A percentile compares a stretch with the other conserved stretches of the same genome.
phyloP scores from a whole-genome alignment of 495 filamentous ascomycete genomes.

The Podospora comata region DNA sequence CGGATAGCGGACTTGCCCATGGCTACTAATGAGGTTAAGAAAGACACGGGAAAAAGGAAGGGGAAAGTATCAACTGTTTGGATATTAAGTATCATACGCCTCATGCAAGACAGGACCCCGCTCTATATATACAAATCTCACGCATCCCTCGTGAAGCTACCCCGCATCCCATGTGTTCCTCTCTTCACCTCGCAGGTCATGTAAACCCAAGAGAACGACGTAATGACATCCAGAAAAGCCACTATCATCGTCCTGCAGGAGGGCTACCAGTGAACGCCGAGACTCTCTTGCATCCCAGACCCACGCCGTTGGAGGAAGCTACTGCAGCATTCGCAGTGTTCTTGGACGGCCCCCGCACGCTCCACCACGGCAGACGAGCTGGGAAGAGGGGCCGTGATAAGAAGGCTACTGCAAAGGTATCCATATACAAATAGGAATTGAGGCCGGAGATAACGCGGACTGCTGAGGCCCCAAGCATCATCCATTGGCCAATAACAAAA shows the following conservation, averaged over 20 bases:
- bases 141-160: background rate
- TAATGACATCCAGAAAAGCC: background rate
- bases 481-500: background rate
- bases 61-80: no score
- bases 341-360: background rate
- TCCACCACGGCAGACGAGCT: background rate
- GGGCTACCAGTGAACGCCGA: background rate
- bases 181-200: background rate
- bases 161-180: background rate
- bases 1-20: conserved; percentile 53
- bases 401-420: background rate
- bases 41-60: background rate
- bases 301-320: background rate
- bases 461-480: background rate
- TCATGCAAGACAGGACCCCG: background rate
- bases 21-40: conserved; percentile 1
- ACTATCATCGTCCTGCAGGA: background rate
- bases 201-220: conserved; percentile 2
- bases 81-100: no score
- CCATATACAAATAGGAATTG: background rate
- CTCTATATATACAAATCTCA: background rate
- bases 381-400: background rate
- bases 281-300: background rate
- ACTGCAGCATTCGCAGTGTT: background rate
- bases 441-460: background rate